These are phyloP conservation scores for Kazachstania taianensis DNA, from an alignment of 805 yeast genomes.

Conservation along the genomic window DNA sequence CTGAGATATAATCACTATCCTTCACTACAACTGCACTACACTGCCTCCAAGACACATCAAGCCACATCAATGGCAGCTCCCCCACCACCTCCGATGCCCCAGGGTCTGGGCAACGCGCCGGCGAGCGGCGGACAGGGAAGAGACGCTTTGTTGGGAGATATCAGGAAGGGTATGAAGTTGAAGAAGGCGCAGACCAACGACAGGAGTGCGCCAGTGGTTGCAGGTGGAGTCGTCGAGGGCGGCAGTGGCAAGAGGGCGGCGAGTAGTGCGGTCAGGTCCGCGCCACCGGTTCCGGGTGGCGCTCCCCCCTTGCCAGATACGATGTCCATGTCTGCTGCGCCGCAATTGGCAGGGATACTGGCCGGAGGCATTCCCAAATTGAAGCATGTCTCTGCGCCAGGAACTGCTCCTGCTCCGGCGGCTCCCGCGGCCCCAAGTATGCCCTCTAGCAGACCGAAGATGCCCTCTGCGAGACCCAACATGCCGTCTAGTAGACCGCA, in stretches of 20 bases:
- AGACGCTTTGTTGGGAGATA: conserved; percentile 66
- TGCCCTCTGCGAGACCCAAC: conserved; percentile 9
- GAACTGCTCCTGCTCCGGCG: conserved; percentile 12
- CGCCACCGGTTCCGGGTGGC: conserved; percentile 26
- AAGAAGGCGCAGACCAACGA: conserved; percentile 58
- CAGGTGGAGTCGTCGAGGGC: conserved; percentile 23
- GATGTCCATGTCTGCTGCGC: conserved; percentile 16
- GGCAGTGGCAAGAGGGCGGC: conserved; percentile 3
- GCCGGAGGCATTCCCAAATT: conserved; percentile 77
- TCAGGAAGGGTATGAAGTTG: conserved; percentile 55
- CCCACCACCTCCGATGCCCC: conserved; percentile 46
- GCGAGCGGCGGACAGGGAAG: conserved; percentile 31
- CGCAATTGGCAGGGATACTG: conserved; percentile 27
- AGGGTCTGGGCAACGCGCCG: conserved; percentile 23
- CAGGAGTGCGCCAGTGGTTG: conserved; percentile 54
- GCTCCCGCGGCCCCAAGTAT: conserved; percentile 7
- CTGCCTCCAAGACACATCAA: too few species aligned
- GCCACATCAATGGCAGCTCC: conserved; percentile 8
- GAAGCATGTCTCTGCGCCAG: conserved; percentile 32
- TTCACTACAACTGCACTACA: too few species aligned
- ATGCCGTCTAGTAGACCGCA: conserved; percentile 16
- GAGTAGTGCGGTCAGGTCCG: conserved; percentile 15
- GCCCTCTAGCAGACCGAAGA: conserved; percentile 11
- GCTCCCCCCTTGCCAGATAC: too few species aligned
- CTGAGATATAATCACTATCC: too few species aligned